A percentile compares a stretch with the other conserved stretches of the same genome.
Conservation (phyloP, 2,329 filamentous ascomycete species). For the Leptographium galeiforme region DNA sequence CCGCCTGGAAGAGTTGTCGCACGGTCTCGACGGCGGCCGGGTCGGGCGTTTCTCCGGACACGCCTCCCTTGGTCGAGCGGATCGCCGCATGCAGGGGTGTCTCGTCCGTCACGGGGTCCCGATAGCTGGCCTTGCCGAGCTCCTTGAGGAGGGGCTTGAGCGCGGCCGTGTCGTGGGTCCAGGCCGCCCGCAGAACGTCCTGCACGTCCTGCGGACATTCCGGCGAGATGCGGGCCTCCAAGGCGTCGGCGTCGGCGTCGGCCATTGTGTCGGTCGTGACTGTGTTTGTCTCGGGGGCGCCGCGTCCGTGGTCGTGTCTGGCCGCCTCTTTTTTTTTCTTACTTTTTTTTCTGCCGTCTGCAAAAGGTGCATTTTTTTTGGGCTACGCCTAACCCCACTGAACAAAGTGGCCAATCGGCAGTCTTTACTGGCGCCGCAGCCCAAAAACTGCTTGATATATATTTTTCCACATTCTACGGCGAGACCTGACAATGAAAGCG, state of each 20-base stretch:
- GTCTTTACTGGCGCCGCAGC: background rate
- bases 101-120: conserved; percentile 73
- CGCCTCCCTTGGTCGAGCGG: conserved; percentile 32
- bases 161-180: conserved; percentile 47
- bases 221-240: conserved; percentile 38
- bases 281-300: background rate
- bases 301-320: background rate
- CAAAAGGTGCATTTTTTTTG: background rate
- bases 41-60: background rate
- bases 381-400: background rate
- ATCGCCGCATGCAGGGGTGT: conserved; percentile 85
- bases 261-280: conserved; percentile 13
- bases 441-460: background rate
- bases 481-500: too few relatives aligned
- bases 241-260: conserved; percentile 28
- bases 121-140: conserved; percentile 55
- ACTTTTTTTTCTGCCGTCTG: background rate
- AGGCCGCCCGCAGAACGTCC: conserved; percentile 39
- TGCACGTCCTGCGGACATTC: conserved; percentile 37
- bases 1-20: conserved; percentile 66
- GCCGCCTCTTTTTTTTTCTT: background rate
- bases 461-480: background rate
- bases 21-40: conserved; percentile 49
- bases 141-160: conserved; percentile 57
- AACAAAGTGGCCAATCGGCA: background rate